Conservation (phyloP, 139 green algal species). For the Gonium pectorale region DNA sequence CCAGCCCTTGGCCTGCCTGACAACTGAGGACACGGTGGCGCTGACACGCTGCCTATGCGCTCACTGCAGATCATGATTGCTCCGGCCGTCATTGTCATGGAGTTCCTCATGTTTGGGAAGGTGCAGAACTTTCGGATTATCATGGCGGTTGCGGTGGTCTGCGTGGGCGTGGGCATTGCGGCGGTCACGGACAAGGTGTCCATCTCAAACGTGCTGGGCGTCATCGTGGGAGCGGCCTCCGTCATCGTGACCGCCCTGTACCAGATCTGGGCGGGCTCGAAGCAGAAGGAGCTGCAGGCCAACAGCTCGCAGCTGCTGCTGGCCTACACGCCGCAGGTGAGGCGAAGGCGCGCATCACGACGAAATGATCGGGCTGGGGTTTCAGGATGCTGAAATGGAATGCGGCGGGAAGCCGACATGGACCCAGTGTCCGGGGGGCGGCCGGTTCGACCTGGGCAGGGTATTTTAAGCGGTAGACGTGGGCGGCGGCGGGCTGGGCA, state of each 20-base stretch:
- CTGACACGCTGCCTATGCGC: no score
- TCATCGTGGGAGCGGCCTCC: conserved; percentile 70
- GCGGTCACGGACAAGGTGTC: conserved; percentile 82
- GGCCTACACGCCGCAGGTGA: conserved; percentile 47
- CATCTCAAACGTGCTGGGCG: conserved; percentile 65
- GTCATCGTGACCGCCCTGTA: conserved; percentile 74
- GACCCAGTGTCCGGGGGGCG: no score
- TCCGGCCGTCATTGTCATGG: conserved; percentile 80
- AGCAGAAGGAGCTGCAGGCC: conserved; percentile 67
- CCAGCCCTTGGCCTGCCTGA: no score
- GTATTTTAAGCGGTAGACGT: no score
- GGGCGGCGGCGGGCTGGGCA: no score
- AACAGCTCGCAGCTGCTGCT: conserved; percentile 71
- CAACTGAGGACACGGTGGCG: no score
- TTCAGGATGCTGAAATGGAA: no score
- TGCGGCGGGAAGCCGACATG: no score
- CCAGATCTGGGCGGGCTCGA: conserved; percentile 63
- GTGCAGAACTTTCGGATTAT: conserved; percentile 38
- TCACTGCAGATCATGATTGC: conserved; percentile 86
- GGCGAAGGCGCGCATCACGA: no score
- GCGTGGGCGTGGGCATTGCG: conserved; percentile 79
- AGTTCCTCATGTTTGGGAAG: conserved; percentile 70
- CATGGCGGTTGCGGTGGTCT: conserved; percentile 66
- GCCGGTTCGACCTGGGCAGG: no score
- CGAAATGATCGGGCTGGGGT: no score